Evolutionary conservation across 164 flowering plant genomes (phyloP), one percentile per base, ranked within the genome.

Genomic region (Stephania yunnanensis): DNA sequence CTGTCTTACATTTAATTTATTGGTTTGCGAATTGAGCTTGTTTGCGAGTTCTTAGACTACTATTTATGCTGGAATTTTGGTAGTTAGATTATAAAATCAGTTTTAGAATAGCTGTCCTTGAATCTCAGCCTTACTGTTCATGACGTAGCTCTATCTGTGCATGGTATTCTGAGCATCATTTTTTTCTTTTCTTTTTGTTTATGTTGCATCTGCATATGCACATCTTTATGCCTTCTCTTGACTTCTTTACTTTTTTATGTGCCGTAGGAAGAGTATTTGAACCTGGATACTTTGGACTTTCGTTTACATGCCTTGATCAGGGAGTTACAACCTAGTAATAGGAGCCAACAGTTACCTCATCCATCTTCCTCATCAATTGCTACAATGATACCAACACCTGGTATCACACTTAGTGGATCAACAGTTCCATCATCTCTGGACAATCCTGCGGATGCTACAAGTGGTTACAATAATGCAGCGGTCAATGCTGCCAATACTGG

Each of bases 331-430:
- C 7, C 64, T 74, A 78, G 53, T 72, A 88, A 84, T 80, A 87
- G 80, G 22, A 82, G 46, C 71, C 89, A 87, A 75, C 90, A 85
- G 45, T 78, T 79, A 72, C 78, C 82, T 6, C 89, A 82, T 53
- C 84, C 88, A 82, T 80, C 94, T 78, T 86, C 95, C 58, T 81
- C 95, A 74, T 69, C 94, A 7, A 68, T 88, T 80, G 86, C 95
- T 71, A 89, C 97, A 9, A 96, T 96, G 99, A 91, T 96, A 77
- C 98, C 99, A 61, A 96, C 98, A 13, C 99, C 99, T 79, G 99
- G 98, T 69, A 85, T 96, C 84, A 78, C 88, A 61, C 93, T 86
- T 29, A 75, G 80, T 76, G 89, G 91, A 58, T 45, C 87, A 70
- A 80, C 80, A 81, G 84, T 72, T 25, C n/a, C 90, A 71, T 83